phyloP scores from a whole-genome alignment of 495 filamentous ascomycete species.

The Talaromyces wortmannii region DNA sequence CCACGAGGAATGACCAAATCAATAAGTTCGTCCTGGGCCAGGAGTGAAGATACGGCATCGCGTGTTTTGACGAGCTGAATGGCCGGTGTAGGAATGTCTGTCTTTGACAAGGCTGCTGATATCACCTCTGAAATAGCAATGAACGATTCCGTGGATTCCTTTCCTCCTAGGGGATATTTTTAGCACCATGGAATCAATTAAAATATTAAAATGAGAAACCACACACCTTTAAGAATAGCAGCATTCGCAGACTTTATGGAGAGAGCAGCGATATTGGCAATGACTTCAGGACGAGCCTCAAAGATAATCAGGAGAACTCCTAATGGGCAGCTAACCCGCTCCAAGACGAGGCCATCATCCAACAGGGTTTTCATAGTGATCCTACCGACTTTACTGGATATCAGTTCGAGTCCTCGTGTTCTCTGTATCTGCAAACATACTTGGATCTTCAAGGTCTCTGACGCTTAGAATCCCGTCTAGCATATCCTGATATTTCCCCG shows the following conservation, averaged over 20 bases:
- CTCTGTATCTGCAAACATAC: conserved; percentile 38
- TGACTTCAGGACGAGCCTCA: conserved; percentile 95
- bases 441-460: conserved; percentile 76
- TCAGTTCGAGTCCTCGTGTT: conserved; percentile 5
- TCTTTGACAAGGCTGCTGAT: conserved; percentile 65
- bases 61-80: conserved; percentile 91
- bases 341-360: conserved; percentile 80
- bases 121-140: conserved; percentile 81
- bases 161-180: conserved; percentile 56
- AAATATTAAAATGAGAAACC: background rate
- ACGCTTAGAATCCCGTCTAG: conserved; percentile 92
- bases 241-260: conserved; percentile 97
- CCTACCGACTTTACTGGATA: conserved; percentile 62
- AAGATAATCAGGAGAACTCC: conserved; percentile 96
- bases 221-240: conserved; percentile 84
- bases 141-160: conserved; percentile 92
- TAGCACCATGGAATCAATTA: background rate
- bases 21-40: conserved; percentile 77
- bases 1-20: conserved; percentile 94
- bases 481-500: conserved; percentile 97
- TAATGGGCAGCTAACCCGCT: conserved; percentile 87
- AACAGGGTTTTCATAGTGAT: conserved; percentile 75
- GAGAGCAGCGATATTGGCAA: conserved; percentile 96
- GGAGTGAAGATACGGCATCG: conserved; percentile 77
- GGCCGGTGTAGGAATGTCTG: conserved; percentile 74